Evolutionary conservation across 2,329 filamentous ascomycete genomes (phyloP), one percentile per base, ranked within the genome.

Genomic region (Penicillium glabrum): DNA sequence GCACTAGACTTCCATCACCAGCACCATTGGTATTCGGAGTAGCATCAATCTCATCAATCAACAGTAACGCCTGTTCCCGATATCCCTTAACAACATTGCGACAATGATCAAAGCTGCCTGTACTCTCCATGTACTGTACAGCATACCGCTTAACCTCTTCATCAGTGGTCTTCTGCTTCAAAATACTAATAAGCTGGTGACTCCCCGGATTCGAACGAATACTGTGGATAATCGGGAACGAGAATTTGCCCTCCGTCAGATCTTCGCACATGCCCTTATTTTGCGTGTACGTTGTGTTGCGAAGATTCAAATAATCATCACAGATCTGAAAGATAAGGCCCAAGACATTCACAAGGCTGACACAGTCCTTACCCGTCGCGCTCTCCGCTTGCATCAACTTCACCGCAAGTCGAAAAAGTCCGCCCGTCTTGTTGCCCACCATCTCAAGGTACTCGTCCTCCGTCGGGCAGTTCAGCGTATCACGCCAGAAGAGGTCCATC

Each of bases 261-360:
- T 98, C 95, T 79, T 98, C 93, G 75, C 91, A 96, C 65, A 96
- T 84, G 49, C 93, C 95, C 79, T 98, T 98, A 75, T 96, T 93
- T 62, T 89, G 81, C 37, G 87, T 87, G 80, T 97, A 97, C 68
- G 87, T 82, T n/a, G 78, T 79, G 53, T 69, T 74, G 29, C 83
- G 84, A 44, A 99, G 86, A 73, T 98, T 98, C 74, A 92, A 86
- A 78, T 96, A 96, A 82, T 99, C 95, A 79, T 80, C 77, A 59
- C 77, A 78, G 54, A 80, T 78, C 57, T 80, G 77, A 57, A 79
- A 79, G 35, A 78, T 74, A 24, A 79, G 64, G 0, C 77, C 77
- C 67, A 79, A 70, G 45, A 78, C 64, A 54, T 78, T 96, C 69
- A 96, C 90, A 19, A 99, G 85, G 19, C 91, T 69, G 16, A 78